Base-by-base conservation (phyloP, 768 basidiomycete genomes). In the Leccinellum rugosiceps region DNA sequence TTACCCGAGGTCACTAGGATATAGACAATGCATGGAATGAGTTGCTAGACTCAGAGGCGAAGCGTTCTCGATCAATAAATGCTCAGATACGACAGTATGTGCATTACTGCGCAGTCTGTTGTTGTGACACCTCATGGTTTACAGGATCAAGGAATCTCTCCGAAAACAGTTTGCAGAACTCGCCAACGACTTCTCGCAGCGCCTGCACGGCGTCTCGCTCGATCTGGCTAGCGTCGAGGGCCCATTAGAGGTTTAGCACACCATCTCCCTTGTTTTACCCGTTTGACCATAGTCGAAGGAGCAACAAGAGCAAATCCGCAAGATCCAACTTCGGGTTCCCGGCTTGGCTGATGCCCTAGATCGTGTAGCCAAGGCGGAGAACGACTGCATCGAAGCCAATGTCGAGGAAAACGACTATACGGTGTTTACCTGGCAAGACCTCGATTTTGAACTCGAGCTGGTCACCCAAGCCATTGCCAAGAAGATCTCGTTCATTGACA, bases 391-490 rank as follows among this genome's bases (percentile, higher is more conserved):
- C 4, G 83, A 84, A 7, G 95, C 94, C 10, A 97, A 98, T 59
- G 88, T 98, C 6, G 96, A 98, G 66, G 95, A 97, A 72, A 98
- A 97, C 68, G 96, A 98, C 69, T 91, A 95, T 70, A 96, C 94
- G 0, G 84, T 96, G 3, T 89, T 95, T 66, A 92, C 90, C 4
- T 85, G 80, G 60, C 89, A 92, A 72, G 95, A 98, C 70, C 79
- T 97, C 43, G 86, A 87, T 57, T 97, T 94, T 62, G 95, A 98
- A 73, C 78, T 94, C 1, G 88, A 88, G 68, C 77, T 94, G 13
- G 80, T 96, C 21, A 82, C 86, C 45, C 88, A 89, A 64, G 88
- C 86, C 35, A 82, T 97, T 19, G 80, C 81, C 21, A 93, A 92
- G 80, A 93, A 97, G 78, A 84, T 95, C n/a, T 83, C 88, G 0